Evolutionary conservation across 2,329 filamentous ascomycete species (phyloP).

Genomic region (Xylaria sp.): DNA sequence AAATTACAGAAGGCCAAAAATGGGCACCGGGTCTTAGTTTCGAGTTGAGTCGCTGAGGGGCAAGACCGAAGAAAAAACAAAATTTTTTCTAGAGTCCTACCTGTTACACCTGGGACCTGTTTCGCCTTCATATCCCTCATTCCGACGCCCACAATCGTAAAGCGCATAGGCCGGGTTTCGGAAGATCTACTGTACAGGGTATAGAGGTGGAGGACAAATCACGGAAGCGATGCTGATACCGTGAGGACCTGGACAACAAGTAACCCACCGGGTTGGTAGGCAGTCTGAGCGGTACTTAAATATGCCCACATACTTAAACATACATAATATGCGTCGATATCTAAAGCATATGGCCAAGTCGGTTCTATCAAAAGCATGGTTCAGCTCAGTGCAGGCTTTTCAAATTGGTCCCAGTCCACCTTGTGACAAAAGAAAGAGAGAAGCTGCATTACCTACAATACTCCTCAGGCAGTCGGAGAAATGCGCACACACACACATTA

Average conservation of each 20-base stretch:
- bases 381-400: background rate
- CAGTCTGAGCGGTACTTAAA: background rate
- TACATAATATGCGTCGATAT: background rate
- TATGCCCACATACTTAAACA: background rate
- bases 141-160: conserved; percentile 12
- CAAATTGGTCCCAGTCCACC: background rate
- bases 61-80: conserved; percentile 13
- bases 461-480: background rate
- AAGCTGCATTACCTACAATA: background rate
- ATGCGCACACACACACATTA: background rate
- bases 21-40: conserved; percentile 15
- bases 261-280: background rate
- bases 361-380: background rate
- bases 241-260: background rate
- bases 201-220: background rate
- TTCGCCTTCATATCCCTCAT: conserved; percentile 23
- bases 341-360: background rate
- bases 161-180: conserved; percentile 24
- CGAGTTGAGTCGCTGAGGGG: background rate
- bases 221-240: background rate
- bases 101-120: conserved; percentile 23
- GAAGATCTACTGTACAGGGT: conserved; percentile 8
- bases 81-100: conserved; percentile 5
- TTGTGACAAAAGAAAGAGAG: conserved; percentile 1
- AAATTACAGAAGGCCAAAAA: background rate